phyloP scores from a whole-genome alignment of 163 green algal species.

The Chlamydomonas reinhardtii region DNA sequence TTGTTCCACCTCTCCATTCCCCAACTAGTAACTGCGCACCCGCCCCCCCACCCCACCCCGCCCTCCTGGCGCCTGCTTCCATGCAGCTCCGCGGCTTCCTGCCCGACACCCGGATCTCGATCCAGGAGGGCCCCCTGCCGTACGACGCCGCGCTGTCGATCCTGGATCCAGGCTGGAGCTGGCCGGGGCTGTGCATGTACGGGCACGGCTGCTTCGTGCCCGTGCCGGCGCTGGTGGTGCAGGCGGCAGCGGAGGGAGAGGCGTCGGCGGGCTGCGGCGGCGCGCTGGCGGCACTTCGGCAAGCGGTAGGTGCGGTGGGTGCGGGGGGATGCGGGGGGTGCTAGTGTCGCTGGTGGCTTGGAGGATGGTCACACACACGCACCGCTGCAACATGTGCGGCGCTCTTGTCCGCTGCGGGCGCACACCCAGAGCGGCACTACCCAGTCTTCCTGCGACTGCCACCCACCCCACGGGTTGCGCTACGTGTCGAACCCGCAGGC shows the following conservation, averaged over 20 bases:
- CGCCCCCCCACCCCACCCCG: not conserved
- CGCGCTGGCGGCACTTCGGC: not conserved
- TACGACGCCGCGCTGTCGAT: slow-evolving; percentile 24
- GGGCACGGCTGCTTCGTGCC: slow-evolving; percentile 28
- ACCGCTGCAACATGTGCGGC: no score
- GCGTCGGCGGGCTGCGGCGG: not conserved
- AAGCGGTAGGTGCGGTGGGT: no score
- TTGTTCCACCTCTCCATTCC: not conserved
- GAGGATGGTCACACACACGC: no score
- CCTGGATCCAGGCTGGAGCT: slow-evolving; percentile 35
- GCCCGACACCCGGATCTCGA: not conserved
- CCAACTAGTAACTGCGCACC: rapidly evolving
- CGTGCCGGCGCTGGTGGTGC: not conserved
- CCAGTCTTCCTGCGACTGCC: no score
- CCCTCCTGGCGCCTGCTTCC: not conserved
- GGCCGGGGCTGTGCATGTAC: slow-evolving; percentile 39
- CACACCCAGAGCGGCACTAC: no score
- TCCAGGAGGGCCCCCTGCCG: slow-evolving; percentile 20
- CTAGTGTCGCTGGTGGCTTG: no score
- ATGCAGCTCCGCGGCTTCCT: slow-evolving; percentile 12
- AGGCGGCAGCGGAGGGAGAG: not conserved
- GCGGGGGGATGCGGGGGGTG: no score
- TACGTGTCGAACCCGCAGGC: no score
- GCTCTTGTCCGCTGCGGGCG: no score
- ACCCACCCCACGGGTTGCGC: no score